Conservation (phyloP, 1,139 yeast species). For the Nakaseomyces sp. region DNA sequence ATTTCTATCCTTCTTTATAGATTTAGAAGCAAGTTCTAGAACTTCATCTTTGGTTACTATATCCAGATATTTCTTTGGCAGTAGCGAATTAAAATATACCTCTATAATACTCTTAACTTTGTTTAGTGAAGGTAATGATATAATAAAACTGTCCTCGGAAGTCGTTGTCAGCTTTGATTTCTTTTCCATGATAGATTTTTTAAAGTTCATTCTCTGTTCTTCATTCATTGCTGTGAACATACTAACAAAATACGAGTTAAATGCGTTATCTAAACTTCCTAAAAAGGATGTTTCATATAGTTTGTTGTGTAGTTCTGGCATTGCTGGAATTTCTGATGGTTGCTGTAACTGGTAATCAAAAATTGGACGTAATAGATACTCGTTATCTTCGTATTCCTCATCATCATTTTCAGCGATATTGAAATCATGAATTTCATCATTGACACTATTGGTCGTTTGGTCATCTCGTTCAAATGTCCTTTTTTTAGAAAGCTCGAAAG, state of each 20-base stretch:
- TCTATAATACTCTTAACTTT: not conserved
- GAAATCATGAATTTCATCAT: not conserved
- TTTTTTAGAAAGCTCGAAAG: not conserved
- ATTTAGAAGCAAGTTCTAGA: not conserved
- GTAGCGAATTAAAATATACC: not conserved
- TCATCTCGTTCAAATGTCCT: not conserved
- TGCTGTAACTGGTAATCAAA: slow-evolving; percentile 4
- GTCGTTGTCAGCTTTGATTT: not conserved
- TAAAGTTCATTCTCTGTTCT: not conserved
- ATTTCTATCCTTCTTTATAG: not conserved
- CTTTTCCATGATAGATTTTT: not conserved
- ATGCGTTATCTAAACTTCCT: not conserved
- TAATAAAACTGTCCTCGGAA: not conserved
- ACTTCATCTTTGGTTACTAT: not conserved
- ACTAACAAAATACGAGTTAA: not conserved
- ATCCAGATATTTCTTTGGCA: not conserved
- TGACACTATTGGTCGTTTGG: not conserved
- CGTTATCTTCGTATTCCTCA: slow-evolving; percentile 4
- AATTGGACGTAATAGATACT: slow-evolving; percentile 1
- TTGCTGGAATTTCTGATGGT: not conserved
- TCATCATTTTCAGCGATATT: not conserved
- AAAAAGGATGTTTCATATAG: not conserved
- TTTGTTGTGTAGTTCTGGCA: not conserved
- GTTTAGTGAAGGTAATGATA: not conserved
- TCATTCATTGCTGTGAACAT: not conserved